Conservation (phyloP, 805 yeast species). For the Candida insectalens region DNA sequence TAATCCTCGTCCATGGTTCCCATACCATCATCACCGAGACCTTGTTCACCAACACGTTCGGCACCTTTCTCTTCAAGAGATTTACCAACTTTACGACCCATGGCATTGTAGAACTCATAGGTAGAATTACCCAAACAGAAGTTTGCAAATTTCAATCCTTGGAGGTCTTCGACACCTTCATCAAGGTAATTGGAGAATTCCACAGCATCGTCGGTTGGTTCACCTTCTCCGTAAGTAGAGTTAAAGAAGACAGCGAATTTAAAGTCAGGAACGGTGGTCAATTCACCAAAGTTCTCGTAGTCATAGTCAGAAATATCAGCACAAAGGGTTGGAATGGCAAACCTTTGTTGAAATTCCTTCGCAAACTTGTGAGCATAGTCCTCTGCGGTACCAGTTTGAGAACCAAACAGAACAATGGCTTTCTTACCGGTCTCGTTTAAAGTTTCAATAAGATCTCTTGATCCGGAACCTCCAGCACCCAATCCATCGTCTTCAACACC, state of each 20-base stretch:
- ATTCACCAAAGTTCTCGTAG: constrained; percentile 59
- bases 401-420: constrained; percentile 76
- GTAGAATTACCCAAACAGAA: constrained; percentile 95
- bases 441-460: constrained; percentile 50
- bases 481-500: constrained; percentile 26
- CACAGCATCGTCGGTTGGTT: constrained; percentile 91
- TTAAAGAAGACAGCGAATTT: constrained; percentile 47
- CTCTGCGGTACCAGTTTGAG: constrained; percentile 98
- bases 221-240: constrained; percentile 98
- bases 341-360: constrained; percentile 76
- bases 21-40: constrained; percentile 91
- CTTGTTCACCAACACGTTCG: constrained; percentile 60
- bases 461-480: constrained; percentile 24
- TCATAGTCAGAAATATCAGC: constrained; percentile 88
- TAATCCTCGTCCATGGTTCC: constrained; percentile 95
- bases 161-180: constrained; percentile 45
- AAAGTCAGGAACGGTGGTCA: constrained; percentile 53
- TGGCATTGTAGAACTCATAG: constrained; percentile 83
- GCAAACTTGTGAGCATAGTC: constrained; percentile 89
- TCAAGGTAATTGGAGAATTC: constrained; percentile 65
- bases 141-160: constrained; percentile 55
- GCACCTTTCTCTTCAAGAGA: constrained; percentile 60
- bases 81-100: constrained; percentile 53
- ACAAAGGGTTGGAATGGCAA: constrained; percentile 72
- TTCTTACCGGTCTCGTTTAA: constrained; percentile 58